These are phyloP conservation scores for Adansonia rubrostipa DNA, from an alignment of 441 rosid genomes.

Conservation along the genomic window DNA sequence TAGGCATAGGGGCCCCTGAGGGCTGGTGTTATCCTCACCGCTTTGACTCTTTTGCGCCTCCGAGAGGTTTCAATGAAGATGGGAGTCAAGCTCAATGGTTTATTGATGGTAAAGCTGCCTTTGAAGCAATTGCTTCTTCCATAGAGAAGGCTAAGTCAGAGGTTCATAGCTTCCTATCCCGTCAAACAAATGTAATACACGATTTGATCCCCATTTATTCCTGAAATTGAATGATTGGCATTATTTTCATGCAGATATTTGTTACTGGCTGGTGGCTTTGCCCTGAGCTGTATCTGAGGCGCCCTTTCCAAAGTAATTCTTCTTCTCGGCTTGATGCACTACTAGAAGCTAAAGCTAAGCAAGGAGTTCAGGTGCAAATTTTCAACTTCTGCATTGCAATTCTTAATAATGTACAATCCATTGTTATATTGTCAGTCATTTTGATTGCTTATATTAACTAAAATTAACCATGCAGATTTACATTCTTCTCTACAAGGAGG, in stretches of 20 bases:
- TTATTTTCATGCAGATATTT: conserved; percentile 50
- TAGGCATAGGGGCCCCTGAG: conserved; percentile 46
- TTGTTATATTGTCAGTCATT: neutral
- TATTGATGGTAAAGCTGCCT: conserved; percentile 74
- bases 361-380: conserved; percentile 65
- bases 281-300: conserved; percentile 74
- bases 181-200: conserved; percentile 12
- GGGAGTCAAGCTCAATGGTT: conserved; percentile 84
- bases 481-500: conserved; percentile 78
- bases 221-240: conserved; percentile 14
- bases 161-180: conserved; percentile 40
- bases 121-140: conserved; percentile 70
- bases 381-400: neutral
- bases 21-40: conserved; percentile 73
- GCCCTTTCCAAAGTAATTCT: conserved; percentile 60
- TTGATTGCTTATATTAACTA: neutral
- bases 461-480: conserved; percentile 52
- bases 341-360: conserved; percentile 71
- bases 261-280: conserved; percentile 90
- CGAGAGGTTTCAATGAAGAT: conserved; percentile 67
- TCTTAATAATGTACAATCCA: neutral
- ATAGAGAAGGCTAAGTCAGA: conserved; percentile 69
- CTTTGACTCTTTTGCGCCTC: conserved; percentile 75
- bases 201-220: neutral
- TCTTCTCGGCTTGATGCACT: conserved; percentile 66